Percentiles rank a stretch among this genome's conserved stretches.
Conservation (phyloP, 169 alveolate genomes). For the Miamiensis avidus region DNA sequence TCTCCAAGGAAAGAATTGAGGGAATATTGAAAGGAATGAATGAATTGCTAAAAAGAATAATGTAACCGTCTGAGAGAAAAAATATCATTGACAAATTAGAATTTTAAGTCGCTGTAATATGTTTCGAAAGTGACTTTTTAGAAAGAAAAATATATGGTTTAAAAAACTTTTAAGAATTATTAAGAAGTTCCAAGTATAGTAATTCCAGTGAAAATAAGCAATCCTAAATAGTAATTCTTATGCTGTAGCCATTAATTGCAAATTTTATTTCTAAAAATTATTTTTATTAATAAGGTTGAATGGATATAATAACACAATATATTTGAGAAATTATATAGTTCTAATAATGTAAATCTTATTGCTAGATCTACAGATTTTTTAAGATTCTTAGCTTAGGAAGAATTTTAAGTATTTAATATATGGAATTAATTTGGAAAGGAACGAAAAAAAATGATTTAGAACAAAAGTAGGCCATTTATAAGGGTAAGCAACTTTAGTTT, state of each 20-base stretch:
- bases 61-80: slow-evolving; percentile 36
- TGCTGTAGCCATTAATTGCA: no score
- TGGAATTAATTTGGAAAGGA: slow-evolving; percentile 71
- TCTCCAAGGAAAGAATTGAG: slow-evolving; percentile 64
- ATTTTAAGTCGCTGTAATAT: slow-evolving; percentile 47
- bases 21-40: slow-evolving; percentile 30
- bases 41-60: slow-evolving; percentile 51
- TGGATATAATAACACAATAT: slow-evolving; percentile 78
- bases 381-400: slow-evolving; percentile 64
- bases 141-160: slow-evolving; percentile 78
- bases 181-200: slow-evolving; percentile 32
- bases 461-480: slow-evolving; percentile 69
- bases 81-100: slow-evolving; percentile 40
- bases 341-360: slow-evolving; percentile 75
- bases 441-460: slow-evolving; percentile 78
- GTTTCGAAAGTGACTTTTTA: slow-evolving; percentile 62
- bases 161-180: slow-evolving; percentile 53
- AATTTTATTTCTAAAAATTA: slow-evolving; percentile 4
- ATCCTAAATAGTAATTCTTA: no score
- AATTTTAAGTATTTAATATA: slow-evolving; percentile 55
- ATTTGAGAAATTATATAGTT: slow-evolving; percentile 67
- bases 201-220: no score
- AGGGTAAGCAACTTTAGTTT: no score
- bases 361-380: slow-evolving; percentile 72
- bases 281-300: slow-evolving; percentile 41